Evolutionary conservation across 768 basidiomycete species (phyloP), one percentile per base, ranked within the genome.

Genomic region (Rhizopogon vinicolor): DNA sequence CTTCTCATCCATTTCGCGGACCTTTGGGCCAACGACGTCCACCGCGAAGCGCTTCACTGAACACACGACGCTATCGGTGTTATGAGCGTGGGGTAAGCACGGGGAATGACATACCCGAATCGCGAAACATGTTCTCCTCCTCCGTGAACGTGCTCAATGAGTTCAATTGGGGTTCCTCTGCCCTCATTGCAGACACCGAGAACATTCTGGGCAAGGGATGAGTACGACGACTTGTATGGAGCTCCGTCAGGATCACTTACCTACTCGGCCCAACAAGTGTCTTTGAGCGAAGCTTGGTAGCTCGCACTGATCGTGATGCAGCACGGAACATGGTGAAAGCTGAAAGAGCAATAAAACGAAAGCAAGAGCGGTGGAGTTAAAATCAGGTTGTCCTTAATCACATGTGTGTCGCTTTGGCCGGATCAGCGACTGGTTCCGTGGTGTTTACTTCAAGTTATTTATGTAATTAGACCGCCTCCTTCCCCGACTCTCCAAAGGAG

Each of bases 1-100:
- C 53, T 86, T 89, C 78, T 99, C 97, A 65, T 99, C 97, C 97
- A 99, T 99, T 70, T 95, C 93, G 19, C 86, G 82, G 55, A 97
- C 95, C 70, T 86, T 91, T 46, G 97, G 97, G 3, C 74, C 90
- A 18, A 99, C 83, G 29, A 96, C 86, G 51, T 98, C 94, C 51
- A 81, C 77, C 0, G 95, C 92, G 63, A 98, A 98, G 28, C 91
- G 87, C 63, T 79, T 79, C 22, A 98, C 96, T 93, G 65, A 14
- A 18, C 12, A 37, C 29, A n/a, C 45, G 54, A 58, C n/a, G 42
- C 56, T 54, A 10, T 54, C 53, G 31, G 18, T 13, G 39, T 16
- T 33, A 16, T 51, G 39, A 50, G 7, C 9, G 42, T 39, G 40
- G 35, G n/a, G 7, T 40, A 31, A 16, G 28, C 8, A 2, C 12